These are phyloP conservation scores for Cyclostephanos invisitatus DNA, from an alignment of 108 stramenopile genomes.

Conservation along the genomic window DNA sequence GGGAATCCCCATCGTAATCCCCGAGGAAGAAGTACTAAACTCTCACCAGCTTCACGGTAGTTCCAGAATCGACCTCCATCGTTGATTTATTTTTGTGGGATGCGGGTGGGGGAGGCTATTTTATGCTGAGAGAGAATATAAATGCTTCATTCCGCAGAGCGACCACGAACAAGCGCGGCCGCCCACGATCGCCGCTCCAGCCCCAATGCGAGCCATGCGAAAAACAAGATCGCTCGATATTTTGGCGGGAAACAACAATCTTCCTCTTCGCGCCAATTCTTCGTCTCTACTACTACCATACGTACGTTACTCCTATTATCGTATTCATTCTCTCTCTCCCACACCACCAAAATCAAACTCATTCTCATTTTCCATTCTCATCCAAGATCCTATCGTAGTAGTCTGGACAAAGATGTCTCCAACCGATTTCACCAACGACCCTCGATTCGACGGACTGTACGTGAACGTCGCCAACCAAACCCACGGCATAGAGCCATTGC, in stretches of 20 bases:
- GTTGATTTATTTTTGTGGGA: not conserved
- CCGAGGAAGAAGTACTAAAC: no score
- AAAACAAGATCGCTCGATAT: no score
- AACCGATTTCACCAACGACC: slow-evolving; percentile 77
- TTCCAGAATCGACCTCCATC: slow-evolving; percentile 46
- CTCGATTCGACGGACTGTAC: slow-evolving; percentile 97
- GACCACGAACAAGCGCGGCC: no score
- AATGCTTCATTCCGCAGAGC: no score
- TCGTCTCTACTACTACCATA: no score
- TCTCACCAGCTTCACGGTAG: slow-evolving; percentile 47
- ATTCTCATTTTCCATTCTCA: no score
- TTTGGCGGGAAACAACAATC: no score
- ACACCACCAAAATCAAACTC: no score
- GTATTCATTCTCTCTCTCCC: not conserved
- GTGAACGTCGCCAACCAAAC: slow-evolving; percentile 93
- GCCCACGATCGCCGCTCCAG: no score
- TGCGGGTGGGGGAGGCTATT: not conserved
- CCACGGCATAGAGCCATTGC: slow-evolving; percentile 95
- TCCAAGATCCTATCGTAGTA: not conserved
- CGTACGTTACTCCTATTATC: no score
- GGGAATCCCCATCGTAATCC: no score
- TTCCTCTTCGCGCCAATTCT: not conserved
- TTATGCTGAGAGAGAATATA: not conserved
- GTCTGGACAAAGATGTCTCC: not conserved
- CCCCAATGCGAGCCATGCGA: no score